Evolutionary conservation across 2,329 filamentous ascomycete genomes (phyloP).

Genomic region (Phialemonium atrogriseum): DNA sequence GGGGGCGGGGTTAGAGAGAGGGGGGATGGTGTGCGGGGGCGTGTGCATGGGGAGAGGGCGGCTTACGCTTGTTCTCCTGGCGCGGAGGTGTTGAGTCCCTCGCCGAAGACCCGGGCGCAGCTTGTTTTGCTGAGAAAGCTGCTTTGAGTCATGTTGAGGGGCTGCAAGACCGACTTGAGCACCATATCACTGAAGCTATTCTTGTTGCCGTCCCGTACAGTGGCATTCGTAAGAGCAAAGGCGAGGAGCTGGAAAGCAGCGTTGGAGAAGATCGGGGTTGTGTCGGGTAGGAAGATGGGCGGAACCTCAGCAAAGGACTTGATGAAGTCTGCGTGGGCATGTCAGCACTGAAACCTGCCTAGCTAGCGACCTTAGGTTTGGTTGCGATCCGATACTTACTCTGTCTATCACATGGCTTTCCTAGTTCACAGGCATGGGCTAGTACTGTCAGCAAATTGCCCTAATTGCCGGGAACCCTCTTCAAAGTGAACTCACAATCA

Average conservation of each 20-base stretch:
- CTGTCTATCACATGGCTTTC: constrained; percentile 8
- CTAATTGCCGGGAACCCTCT: no score
- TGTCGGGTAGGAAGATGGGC: constrained; percentile 14
- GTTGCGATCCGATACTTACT: constrained; percentile 1
- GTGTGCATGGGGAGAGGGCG: no score
- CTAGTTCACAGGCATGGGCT: constrained; percentile 9
- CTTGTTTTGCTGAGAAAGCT: constrained; percentile 2
- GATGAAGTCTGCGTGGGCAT: constrained; percentile 6
- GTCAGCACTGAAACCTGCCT: no score
- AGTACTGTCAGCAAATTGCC: no score
- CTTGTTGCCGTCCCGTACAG: background rate
- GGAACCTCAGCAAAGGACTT: constrained; percentile 6
- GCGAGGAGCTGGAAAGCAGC: constrained; percentile 17
- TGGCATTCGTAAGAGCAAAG: constrained; percentile 9
- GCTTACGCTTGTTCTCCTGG: constrained; percentile 13
- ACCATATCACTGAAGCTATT: constrained; percentile 5
- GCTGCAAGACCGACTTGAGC: constrained; percentile 5
- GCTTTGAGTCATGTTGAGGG: constrained; percentile 12
- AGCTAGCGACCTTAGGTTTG: no score
- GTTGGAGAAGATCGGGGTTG: constrained; percentile 16
- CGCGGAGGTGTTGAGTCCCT: constrained; percentile 6
- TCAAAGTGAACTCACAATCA: no score
- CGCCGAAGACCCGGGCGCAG: constrained; percentile 6
- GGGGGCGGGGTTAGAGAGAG: background rate
- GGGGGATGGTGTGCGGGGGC: no score